phyloP scores from a whole-genome alignment of 768 basidiomycete species.

The Exidia glandulosa region DNA sequence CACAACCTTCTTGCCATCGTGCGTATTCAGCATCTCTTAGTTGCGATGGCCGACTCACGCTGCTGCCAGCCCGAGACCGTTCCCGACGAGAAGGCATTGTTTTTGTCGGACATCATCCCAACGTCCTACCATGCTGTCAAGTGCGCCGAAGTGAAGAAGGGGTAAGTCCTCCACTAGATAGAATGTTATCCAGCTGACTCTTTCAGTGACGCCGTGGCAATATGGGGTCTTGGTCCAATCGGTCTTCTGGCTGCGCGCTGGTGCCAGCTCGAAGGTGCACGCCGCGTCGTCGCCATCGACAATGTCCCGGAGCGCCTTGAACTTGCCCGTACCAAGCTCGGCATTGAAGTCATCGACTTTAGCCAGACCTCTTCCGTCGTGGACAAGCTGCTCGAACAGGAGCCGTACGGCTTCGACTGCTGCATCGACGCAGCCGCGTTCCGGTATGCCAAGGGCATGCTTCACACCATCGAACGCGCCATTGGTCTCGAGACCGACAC shows the following conservation, averaged over 20 bases:
- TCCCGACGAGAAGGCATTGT: constrained; percentile 49
- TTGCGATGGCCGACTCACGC: too few species aligned
- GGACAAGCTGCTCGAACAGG: constrained; percentile 50
- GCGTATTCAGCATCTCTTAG: too few species aligned
- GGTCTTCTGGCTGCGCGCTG: constrained; percentile 51
- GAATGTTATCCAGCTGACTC: background rate
- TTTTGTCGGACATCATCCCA: constrained; percentile 51
- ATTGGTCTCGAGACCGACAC: constrained; percentile 70
- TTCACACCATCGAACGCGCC: constrained; percentile 58
- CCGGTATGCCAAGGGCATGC: constrained; percentile 55
- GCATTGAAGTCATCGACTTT: constrained; percentile 51
- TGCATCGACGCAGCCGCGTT: constrained; percentile 37
- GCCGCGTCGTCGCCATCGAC: constrained; percentile 64
- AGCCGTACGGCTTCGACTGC: constrained; percentile 49
- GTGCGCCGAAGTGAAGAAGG: constrained; percentile 62
- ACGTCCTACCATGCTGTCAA: constrained; percentile 67
- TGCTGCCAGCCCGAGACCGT: constrained; percentile 58
- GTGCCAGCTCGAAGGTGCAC: constrained; percentile 56
- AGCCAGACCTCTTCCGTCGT: constrained; percentile 40
- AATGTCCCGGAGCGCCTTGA: constrained; percentile 39
- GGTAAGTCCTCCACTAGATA: background rate
- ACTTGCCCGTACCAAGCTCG: constrained; percentile 32
- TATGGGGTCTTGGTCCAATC: constrained; percentile 53
- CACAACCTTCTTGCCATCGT: constrained; percentile 61
- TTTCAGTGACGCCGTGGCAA: background rate